Base-by-base conservation (phyloP, 1,139 yeast genomes). In the Diutina ranongensis region DNA sequence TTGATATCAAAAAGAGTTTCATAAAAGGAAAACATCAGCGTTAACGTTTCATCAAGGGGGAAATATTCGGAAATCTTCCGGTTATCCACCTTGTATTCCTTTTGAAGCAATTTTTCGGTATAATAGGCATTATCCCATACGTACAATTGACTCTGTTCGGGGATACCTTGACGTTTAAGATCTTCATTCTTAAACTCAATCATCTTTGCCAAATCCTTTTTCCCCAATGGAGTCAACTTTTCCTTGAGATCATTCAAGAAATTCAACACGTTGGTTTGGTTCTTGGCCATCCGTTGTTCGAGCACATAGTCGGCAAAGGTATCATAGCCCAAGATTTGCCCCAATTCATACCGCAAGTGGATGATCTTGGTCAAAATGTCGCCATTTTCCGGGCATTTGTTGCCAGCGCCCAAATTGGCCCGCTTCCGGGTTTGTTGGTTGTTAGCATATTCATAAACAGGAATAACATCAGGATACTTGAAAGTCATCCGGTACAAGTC, bases 221-320 rank as follows among this genome's bases (percentile, higher is more conserved):
- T 55, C 18, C 84, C 94, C 45, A 78, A 62, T 13, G 83, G 82
- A 32, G 64, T 62, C 48, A 84, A 66, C 57, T 80, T 82, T 4
- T 57, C 53, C 50, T 70, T 72, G 56, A 86, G 70, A 56, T 83
- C 89, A 22, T 67, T 57, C 52, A 86, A 70, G 56, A 86, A 86
- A 28, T 61, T 58, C 54, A 72, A 56, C 9, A 84, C 95, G 27
- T 68, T 74, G 33, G 68, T 67, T 38, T 81, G 76, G 32, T 65
- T 71, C 57, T 83, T 81, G 42, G 94, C 95, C 89, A 85, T 82
- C 58, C 87, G 74, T 46, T 78, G 83, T 51, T 83, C 92, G 51
- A 86, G 68, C 20, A 78, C 74, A 55, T 73, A 83, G 48, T 80
- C 83, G 1, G 94, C 77, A 59, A 72, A 86, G 47, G 74, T 76